phyloP scores from a whole-genome alignment of 2,329 filamentous ascomycete genomes.

The Aureobasidium sp. region DNA sequence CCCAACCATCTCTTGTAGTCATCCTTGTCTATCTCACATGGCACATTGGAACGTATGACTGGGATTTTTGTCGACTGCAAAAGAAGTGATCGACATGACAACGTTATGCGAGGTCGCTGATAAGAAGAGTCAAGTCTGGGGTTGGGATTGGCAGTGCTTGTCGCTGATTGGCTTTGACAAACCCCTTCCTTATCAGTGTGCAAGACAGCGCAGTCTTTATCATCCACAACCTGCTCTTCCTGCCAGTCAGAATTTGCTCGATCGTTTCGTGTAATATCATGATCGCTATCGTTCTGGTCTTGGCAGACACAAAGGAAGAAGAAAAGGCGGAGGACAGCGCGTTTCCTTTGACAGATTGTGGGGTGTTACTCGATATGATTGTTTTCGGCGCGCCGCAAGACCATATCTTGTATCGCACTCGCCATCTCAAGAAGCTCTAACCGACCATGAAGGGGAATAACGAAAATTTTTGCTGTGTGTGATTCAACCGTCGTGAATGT shows the following conservation, averaged over 20 bases:
- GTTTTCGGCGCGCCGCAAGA: not conserved
- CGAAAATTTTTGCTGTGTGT: not conserved
- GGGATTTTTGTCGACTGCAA: not conserved
- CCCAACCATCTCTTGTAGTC: not conserved
- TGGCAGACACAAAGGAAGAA: not conserved
- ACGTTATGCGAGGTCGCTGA: not conserved
- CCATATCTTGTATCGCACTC: not conserved
- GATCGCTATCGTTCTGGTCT: not conserved
- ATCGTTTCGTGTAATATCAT: conserved; percentile 9
- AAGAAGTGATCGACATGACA: not conserved
- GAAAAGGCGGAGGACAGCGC: not conserved
- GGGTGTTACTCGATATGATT: conserved; percentile 15
- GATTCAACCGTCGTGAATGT: not conserved
- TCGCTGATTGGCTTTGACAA: conserved; percentile 14
- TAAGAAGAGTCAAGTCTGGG: conserved; percentile 4
- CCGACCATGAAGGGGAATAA: not conserved
- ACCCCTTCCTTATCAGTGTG: conserved; percentile 5
- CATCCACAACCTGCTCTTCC: not conserved
- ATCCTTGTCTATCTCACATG: not conserved
- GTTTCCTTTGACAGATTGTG: conserved; percentile 1
- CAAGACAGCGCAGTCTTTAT: not conserved
- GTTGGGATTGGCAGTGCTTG: conserved; percentile 1
- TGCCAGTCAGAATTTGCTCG: not conserved
- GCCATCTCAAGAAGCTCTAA: not conserved
- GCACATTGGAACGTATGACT: not conserved